Evolutionary conservation across 331 rosid species (phyloP).

Genomic region (Prunus yedoensis): DNA sequence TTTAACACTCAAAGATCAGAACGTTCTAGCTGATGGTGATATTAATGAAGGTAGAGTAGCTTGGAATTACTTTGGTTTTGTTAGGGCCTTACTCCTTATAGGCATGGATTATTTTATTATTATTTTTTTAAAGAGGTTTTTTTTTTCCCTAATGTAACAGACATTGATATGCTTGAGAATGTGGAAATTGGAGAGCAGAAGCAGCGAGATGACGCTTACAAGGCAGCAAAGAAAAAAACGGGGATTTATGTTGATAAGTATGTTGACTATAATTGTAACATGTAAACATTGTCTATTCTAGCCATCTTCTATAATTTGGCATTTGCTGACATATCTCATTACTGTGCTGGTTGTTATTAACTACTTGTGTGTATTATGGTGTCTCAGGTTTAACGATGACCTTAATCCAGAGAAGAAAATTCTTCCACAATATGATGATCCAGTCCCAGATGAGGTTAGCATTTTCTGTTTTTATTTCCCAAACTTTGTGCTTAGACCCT

Average conservation of each 20-base stretch:
- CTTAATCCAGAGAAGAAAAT: constrained; percentile 70
- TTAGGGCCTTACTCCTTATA: constrained; percentile 22
- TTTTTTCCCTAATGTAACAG: constrained; percentile 48
- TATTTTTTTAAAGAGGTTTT: constrained; percentile 23
- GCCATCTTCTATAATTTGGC: neutral
- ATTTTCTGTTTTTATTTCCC: constrained; percentile 5
- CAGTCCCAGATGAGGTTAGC: constrained; percentile 67
- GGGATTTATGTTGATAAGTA: constrained; percentile 85
- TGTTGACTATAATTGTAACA: constrained; percentile 23
- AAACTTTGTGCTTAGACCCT: neutral
- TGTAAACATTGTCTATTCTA: neutral
- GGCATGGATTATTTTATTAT: constrained; percentile 17
- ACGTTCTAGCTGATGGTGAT: constrained; percentile 78
- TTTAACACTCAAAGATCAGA: constrained; percentile 92
- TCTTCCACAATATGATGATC: constrained; percentile 91
- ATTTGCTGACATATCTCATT: neutral
- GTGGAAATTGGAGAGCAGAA: constrained; percentile 93
- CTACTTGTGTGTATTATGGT: constrained; percentile 6
- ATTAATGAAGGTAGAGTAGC: constrained; percentile 69
- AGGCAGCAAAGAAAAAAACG: constrained; percentile 82
- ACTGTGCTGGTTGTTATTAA: neutral
- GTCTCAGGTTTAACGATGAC: constrained; percentile 84
- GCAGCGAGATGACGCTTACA: constrained; percentile 76
- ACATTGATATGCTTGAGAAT: constrained; percentile 88
- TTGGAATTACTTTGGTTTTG: constrained; percentile 21